Evolutionary conservation across 257 asterid genomes (phyloP), one percentile per base, ranked within the genome.

Genomic region (Linaria vulgaris): DNA sequence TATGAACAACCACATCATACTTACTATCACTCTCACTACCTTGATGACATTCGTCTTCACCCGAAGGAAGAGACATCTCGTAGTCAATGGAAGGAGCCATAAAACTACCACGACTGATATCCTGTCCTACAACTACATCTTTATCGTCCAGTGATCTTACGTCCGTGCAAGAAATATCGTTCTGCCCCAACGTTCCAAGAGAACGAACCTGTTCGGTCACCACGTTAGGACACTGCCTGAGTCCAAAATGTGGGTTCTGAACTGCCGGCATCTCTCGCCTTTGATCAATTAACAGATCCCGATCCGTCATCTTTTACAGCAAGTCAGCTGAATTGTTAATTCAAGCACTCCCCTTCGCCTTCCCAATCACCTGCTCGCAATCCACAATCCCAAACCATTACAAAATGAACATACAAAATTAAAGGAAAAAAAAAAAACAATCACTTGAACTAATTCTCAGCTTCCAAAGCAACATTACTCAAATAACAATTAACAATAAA

Each of bases 161-260:
- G 21, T 70, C 84, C 55, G 68, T 58, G 66, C 57, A 75, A 49
- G 68, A 67, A 37, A 68, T 79, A 6, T 49, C 71, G 59, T 21
- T 70, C 58, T 64, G 76, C 12, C 58, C 78, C 69, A 71, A 24
- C 8, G 64, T 37, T 63, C 54, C 74, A 14, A 75, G 61, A 14
- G 74, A 50, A 43, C 45, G 68, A 56, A 51, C 68, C 63, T 34
- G 76, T 64, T 43, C 75, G 57, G 57, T 70, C 69, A 58, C 72
- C 69, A 68, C 41, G 64, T 49, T 65, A 39, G 43, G 71, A 54
- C 56, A 61, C 55, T 51, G 72, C 25, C 51, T 57, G 56, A 54
- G 27, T 45, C 66, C 81, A 41, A 69, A 66, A 63, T 78, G 80
- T n/a, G 64, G 72, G 55, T 79, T 67, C 64, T 76, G 77, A 72